Evolutionary conservation across 2,329 filamentous ascomycete species (phyloP), one percentile per base, ranked within the genome.

Genomic region (Aspergillus sp.): DNA sequence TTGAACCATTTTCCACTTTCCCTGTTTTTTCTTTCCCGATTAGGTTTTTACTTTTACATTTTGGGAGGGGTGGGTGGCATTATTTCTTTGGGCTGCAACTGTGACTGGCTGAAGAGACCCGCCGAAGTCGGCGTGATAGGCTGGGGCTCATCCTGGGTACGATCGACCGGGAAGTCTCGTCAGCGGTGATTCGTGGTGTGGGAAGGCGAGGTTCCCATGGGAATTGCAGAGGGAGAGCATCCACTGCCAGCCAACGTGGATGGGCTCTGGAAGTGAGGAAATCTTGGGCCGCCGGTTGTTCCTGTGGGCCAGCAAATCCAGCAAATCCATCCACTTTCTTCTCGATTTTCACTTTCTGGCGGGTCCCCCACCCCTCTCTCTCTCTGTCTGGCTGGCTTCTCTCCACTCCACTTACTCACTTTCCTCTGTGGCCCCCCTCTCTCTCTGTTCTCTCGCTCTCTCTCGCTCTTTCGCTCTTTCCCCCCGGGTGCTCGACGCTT

Each of bases 401-500:
- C 13, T 36, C 27, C n/a, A 32, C 11, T 48, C 27, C 32, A 38
- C 25, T n/a, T n/a, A 21, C 21, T 30, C 32, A 13, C 21, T 23
- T 50, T 57, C 44, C 21, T 36, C 11, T 36, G 25, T 15, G 25
- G 23, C 23, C 8, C 44, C 3, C 44, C 44, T 17, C 44, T 15
- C 6, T 2, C 19, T 49, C 23, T 27, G 8, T 6, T 27, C 23
- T 49, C 44, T 30, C 5, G 6, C 21, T 48, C 23, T 15, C 39
- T 32, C 27, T 36, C 41, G 23, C 17, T 19, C 27, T 10, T 10
- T 30, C 27, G 23, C 41, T 27, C 25, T 19, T 48, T 53, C 57
- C 57, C 58, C 57, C 50, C 58, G 49, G 41, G 32, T 50, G 53
- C 60, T 60, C 50, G 61, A 63, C 61, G 61, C 58, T 63, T 63